Conservation (phyloP, 2,329 filamentous ascomycete genomes). For the Orbilia quercus region DNA sequence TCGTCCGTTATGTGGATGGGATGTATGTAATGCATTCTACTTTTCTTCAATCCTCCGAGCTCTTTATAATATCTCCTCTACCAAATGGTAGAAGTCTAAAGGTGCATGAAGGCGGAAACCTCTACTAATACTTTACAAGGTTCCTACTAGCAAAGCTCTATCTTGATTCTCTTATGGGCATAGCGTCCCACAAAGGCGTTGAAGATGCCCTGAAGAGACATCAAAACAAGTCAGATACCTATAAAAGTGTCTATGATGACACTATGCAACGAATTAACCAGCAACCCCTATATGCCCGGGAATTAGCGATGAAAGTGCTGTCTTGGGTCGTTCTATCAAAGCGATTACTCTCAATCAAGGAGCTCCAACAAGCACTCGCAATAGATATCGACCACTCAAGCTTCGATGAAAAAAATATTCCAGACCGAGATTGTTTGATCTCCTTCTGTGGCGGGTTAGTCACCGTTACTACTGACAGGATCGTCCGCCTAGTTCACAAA, state of each 20-base stretch:
- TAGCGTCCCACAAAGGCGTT: not conserved
- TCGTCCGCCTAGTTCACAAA: constrained; percentile 65
- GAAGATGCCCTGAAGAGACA: not conserved
- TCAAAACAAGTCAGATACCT: constrained; percentile 5
- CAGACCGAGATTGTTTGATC: constrained; percentile 61
- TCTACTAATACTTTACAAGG: not conserved
- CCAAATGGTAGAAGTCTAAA: not conserved
- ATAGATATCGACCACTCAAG: not conserved
- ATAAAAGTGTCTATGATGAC: constrained; percentile 7
- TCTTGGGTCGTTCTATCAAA: not conserved
- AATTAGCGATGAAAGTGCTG: constrained; percentile 4
- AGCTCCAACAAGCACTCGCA: constrained; percentile 5
- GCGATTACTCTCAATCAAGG: not conserved
- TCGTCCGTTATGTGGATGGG: not conserved
- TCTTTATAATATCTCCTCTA: too few species aligned
- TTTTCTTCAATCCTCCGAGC: too few species aligned
- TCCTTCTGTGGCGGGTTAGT: constrained; percentile 65
- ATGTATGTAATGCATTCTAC: too few species aligned
- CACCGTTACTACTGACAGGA: constrained; percentile 63
- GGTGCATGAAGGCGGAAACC: too few species aligned
- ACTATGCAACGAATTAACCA: constrained; percentile 32
- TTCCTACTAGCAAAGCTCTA: constrained; percentile 13
- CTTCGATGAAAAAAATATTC: constrained; percentile 39
- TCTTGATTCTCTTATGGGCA: not conserved
- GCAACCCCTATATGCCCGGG: constrained; percentile 61